Conservation (phyloP, 257 asterid genomes). For the Apocynum venetum region DNA sequence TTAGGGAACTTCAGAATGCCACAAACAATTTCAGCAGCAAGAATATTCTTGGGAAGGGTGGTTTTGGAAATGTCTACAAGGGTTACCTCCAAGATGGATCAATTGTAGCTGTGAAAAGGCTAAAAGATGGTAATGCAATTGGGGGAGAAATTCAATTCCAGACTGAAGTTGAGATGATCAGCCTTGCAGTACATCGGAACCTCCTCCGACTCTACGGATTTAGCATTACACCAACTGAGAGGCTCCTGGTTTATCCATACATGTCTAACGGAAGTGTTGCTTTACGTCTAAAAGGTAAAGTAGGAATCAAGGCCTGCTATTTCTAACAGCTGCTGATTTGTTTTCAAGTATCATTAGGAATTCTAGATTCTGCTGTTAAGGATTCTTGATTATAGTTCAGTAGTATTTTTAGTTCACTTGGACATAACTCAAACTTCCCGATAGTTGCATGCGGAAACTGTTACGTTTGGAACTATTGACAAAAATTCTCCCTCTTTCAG, state of each 20-base stretch:
- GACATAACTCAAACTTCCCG: too few species aligned
- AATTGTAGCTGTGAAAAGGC: conserved; percentile 84
- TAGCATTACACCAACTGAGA: conserved; percentile 65
- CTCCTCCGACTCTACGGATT: conserved; percentile 83
- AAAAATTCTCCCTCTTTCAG: too few species aligned
- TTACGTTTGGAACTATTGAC: too few species aligned
- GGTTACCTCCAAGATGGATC: conserved; percentile 79
- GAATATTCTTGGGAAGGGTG: conserved; percentile 87
- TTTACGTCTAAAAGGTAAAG: conserved; percentile 78
- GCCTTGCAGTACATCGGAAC: conserved; percentile 88
- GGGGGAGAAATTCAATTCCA: conserved; percentile 92
- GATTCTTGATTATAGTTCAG: too few species aligned
- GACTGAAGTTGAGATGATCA: conserved; percentile 91
- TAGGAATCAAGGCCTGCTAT: not conserved
- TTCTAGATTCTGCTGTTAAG: too few species aligned
- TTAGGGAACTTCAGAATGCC: conserved; percentile 76
- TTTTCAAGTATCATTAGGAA: too few species aligned
- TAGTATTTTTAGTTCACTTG: too few species aligned
- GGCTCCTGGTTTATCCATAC: conserved; percentile 82
- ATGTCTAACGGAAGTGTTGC: conserved; percentile 99
- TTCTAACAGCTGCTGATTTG: not conserved
- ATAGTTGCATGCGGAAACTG: too few species aligned
- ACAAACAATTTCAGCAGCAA: conserved; percentile 87
- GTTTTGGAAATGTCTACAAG: conserved; percentile 87
- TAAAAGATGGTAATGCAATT: conserved; percentile 63